Evolutionary conservation across 805 yeast genomes (phyloP).

Genomic region (Lachancea meyersii): DNA sequence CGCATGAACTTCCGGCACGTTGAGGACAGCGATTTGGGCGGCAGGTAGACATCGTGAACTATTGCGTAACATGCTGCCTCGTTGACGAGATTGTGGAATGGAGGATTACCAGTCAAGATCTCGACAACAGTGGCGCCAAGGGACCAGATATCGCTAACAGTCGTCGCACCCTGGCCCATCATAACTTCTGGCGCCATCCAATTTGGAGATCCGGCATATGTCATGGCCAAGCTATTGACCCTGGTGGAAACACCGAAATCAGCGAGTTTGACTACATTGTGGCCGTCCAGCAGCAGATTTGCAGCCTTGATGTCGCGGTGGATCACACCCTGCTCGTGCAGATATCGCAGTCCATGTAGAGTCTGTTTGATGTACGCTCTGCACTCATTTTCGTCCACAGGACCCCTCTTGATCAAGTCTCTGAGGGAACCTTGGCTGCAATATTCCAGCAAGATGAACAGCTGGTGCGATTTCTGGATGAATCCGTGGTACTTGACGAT

Average conservation of each 20-base stretch:
- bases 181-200: constrained; percentile 99
- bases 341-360: constrained; percentile 59
- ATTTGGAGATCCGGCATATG: constrained; percentile 82
- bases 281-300: constrained; percentile 63
- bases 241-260: constrained; percentile 96
- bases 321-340: constrained; percentile 73
- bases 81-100: constrained; percentile 55
- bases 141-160: constrained; percentile 90
- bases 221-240: constrained; percentile 53
- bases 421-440: constrained; percentile 64
- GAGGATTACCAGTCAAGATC: constrained; percentile 78
- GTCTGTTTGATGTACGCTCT: constrained; percentile 63
- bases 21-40: constrained; percentile 30
- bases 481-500: constrained; percentile 92
- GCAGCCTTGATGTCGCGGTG: constrained; percentile 96
- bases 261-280: constrained; percentile 79
- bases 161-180: constrained; percentile 73
- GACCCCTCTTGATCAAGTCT: constrained; percentile 33
- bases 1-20: constrained; percentile 64
- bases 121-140: constrained; percentile 93
- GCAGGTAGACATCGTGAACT: constrained; percentile 37
- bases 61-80: constrained; percentile 34
- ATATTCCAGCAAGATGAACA: constrained; percentile 74
- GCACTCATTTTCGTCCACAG: constrained; percentile 56
- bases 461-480: constrained; percentile 54